These are phyloP conservation scores for Pascua sp. DNA, from an alignment of 1,284 basidiomycete genomes.

Conservation along the genomic window DNA sequence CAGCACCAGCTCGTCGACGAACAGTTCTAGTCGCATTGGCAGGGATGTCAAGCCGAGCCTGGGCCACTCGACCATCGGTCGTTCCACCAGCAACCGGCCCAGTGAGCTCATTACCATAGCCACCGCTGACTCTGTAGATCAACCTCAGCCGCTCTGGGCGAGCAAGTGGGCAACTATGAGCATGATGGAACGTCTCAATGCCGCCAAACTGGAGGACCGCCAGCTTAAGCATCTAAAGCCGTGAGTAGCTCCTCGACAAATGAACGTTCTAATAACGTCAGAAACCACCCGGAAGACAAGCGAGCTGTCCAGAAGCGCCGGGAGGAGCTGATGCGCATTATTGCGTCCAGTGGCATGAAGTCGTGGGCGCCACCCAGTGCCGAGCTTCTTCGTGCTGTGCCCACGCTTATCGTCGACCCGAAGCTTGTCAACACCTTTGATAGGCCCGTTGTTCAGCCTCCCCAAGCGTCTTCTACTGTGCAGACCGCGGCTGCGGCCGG, in stretches of 20 bases:
- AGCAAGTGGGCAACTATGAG: conserved; percentile 4
- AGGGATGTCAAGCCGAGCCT: too few species aligned
- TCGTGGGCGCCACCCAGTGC: conserved; percentile 6
- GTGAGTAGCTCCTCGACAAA: background rate
- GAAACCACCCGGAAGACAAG: background rate
- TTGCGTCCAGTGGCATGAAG: conserved; percentile 1
- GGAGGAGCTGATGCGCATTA: background rate
- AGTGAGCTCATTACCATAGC: too few species aligned
- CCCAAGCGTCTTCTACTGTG: background rate
- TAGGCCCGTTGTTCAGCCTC: background rate
- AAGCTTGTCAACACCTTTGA: conserved; percentile 1
- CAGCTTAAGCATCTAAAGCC: background rate
- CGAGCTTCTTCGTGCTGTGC: background rate
- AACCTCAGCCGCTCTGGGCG: background rate
- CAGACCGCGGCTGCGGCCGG: background rate
- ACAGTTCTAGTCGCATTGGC: too few species aligned
- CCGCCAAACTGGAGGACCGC: conserved; percentile 2
- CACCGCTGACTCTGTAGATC: background rate
- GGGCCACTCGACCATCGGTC: too few species aligned
- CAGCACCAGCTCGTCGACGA: too few species aligned
- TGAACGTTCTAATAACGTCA: background rate
- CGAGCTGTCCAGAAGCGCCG: background rate
- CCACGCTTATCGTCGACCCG: background rate
- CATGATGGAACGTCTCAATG: conserved; percentile 2
- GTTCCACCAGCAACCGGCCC: too few species aligned